A percentile compares a stretch with the other conserved stretches of the same genome.
Conservation (phyloP, 345 rosid species). For the Nephelium lappaceum region DNA sequence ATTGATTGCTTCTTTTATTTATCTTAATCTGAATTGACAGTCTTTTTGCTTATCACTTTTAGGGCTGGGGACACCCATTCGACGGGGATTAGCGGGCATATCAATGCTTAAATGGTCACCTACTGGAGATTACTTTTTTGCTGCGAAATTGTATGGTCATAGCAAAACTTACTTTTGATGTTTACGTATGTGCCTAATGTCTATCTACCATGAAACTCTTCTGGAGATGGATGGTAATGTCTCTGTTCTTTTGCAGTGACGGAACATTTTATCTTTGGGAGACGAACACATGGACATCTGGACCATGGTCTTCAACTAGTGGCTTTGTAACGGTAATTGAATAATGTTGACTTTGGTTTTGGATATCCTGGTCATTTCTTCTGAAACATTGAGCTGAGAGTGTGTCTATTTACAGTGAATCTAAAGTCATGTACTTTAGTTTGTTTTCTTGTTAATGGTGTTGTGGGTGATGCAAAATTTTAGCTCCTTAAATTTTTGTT, state of each 20-base stretch:
- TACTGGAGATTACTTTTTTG: conserved; percentile 88
- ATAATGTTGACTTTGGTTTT: conserved; percentile 1
- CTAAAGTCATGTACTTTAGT: background rate
- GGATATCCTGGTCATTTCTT: background rate
- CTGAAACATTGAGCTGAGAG: background rate
- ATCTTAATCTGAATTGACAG: conserved; percentile 1
- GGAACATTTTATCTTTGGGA: conserved; percentile 99
- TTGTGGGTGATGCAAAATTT: background rate
- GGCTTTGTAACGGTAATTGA: conserved; percentile 80
- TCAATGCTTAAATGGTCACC: conserved; percentile 97
- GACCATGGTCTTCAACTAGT: conserved; percentile 88
- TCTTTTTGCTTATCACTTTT: conserved; percentile 29
- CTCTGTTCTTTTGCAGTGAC: conserved; percentile 55
- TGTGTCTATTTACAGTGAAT: background rate
- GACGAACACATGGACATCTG: conserved; percentile 97
- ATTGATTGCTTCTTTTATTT: background rate
- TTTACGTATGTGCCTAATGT: conserved; percentile 16
- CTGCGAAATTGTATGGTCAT: conserved; percentile 80
- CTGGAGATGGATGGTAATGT: conserved; percentile 24
- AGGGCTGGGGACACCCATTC: conserved; percentile 85
- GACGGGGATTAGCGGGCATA: conserved; percentile 88
- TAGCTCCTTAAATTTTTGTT: background rate
- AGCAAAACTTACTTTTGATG: conserved; percentile 1
- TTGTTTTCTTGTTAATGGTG: background rate
- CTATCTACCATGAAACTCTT: background rate